Evolutionary conservation across 83 land plant genomes (phyloP), one percentile per base, ranked within the genome.

Genomic region (Isoetes engelmannii): DNA sequence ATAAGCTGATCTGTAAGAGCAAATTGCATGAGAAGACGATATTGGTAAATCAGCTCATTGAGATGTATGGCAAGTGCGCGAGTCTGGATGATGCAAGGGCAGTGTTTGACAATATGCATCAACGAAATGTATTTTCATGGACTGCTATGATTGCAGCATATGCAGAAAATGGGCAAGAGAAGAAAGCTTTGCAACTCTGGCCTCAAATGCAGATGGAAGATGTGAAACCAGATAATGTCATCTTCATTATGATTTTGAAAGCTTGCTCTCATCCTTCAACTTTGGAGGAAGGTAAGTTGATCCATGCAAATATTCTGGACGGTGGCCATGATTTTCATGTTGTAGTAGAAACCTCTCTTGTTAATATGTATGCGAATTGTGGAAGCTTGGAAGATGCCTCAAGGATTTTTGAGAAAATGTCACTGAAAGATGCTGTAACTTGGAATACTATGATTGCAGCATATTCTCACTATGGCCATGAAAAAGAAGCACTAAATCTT

Each of bases 391-490:
- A 7, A 63, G 65, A 63, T 63, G 65, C 65, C 47, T 63, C n/a
- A n/a, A 42, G 45, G 43, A 47, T 63, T 7, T 63, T 63, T n/a
- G 4, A 63, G 28, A 63, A 47, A 63, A 7, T 42, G 44, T n/a
- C 44, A 21, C 47, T n/a, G 43, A 21, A 47, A 47, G 45, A 63
- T 42, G 65, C 45, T 37, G 45, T 63, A 63, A 63, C 65, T 6
- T 63, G 65, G 65, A 63, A 63, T 63, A 47, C 47, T 5, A 42
- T 63, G 44, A 21, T 63, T 63, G 47, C 65, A 43, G 65, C 47
- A 20, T 63, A 4, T 6, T 8, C 65, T 6, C 65, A 63, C 9
- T 44, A 42, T 63, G 65, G 65, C 7, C 18, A 44, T 28, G 44
- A 5, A 5, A 17, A 63, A 37, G 44, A 63, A 47, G 65, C 65